Evolutionary conservation across 2,329 filamentous ascomycete species (phyloP).

Genomic region (Alternaria panax): DNA sequence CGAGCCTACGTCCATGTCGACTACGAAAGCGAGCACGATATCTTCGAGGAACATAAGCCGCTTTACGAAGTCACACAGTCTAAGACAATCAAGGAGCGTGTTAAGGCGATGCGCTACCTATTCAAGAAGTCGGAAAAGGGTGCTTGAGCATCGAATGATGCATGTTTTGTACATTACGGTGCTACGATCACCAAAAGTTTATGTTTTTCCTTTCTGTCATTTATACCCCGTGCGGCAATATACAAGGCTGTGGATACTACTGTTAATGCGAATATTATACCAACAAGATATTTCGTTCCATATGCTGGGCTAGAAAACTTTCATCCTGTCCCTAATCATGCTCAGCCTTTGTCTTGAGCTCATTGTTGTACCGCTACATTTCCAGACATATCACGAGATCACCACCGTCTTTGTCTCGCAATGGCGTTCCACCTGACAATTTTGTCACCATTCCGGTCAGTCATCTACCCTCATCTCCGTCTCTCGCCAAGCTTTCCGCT

Average conservation of each 20-base stretch:
- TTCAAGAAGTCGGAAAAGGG: constrained; percentile 24
- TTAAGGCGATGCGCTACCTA: constrained; percentile 35
- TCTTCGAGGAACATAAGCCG: constrained; percentile 51
- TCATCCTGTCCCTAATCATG: not conserved
- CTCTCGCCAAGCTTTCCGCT: too few species aligned
- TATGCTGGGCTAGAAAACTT: too few species aligned
- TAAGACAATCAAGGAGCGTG: constrained; percentile 44
- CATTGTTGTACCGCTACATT: not conserved
- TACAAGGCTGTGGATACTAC: not conserved
- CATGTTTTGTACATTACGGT: not conserved
- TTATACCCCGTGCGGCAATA: constrained; percentile 1
- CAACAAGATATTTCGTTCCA: not conserved
- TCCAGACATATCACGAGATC: too few species aligned
- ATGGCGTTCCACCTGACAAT: too few species aligned
- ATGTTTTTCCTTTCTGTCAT: not conserved
- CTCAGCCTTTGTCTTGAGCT: not conserved
- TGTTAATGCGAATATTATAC: not conserved
- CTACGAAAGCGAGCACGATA: constrained; percentile 53
- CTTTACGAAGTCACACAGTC: constrained; percentile 45
- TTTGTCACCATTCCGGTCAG: too few species aligned
- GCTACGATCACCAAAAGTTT: not conserved
- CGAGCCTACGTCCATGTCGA: constrained; percentile 61
- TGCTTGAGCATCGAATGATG: not conserved
- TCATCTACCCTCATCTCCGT: too few species aligned
- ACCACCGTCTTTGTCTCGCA: too few species aligned